Evolutionary conservation across 2,329 filamentous ascomycete genomes (phyloP).

Genomic region (Hymenoscyphus fraxineus): DNA sequence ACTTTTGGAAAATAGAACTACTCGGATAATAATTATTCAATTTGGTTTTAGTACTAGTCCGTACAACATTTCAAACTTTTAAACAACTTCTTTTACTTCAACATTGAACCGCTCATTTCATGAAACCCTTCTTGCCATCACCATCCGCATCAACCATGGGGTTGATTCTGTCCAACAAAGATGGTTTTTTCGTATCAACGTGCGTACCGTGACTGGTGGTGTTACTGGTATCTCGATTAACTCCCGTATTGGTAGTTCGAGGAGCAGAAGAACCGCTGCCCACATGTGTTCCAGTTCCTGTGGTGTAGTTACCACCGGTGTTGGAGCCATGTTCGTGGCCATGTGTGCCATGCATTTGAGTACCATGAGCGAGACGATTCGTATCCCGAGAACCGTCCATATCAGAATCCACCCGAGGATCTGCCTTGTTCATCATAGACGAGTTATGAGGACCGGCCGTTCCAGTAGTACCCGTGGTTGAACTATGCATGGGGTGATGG

Average conservation of each 20-base stretch:
- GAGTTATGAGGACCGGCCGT: slow-evolving; percentile 1
- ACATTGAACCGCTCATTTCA: slow-evolving; percentile 38
- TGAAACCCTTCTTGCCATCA: slow-evolving; percentile 53
- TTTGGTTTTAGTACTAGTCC: background rate
- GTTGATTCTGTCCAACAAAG: slow-evolving; percentile 51
- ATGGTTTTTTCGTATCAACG: slow-evolving; percentile 39
- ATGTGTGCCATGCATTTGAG: background rate
- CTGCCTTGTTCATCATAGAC: background rate
- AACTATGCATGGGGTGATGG: background rate
- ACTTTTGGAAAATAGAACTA: background rate
- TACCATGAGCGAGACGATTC: background rate
- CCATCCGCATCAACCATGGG: slow-evolving; percentile 49
- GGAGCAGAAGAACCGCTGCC: slow-evolving; percentile 10
- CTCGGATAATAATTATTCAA: background rate
- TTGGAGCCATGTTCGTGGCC: background rate
- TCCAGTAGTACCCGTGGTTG: background rate
- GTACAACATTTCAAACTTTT: background rate
- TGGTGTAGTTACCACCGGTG: slow-evolving; percentile 8
- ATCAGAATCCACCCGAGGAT: slow-evolving; percentile 6
- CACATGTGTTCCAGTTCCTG: slow-evolving; percentile 7
- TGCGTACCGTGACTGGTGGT: slow-evolving; percentile 10
- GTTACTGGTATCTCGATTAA: background rate
- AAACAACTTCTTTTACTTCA: background rate
- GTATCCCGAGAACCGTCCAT: slow-evolving; percentile 1
- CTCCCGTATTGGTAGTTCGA: slow-evolving; percentile 6